A percentile compares a stretch with the other conserved stretches of the same genome.
These are phyloP conservation scores for Breynia disticha DNA, from an alignment of 441 rosid species.

Conservation along the genomic window DNA sequence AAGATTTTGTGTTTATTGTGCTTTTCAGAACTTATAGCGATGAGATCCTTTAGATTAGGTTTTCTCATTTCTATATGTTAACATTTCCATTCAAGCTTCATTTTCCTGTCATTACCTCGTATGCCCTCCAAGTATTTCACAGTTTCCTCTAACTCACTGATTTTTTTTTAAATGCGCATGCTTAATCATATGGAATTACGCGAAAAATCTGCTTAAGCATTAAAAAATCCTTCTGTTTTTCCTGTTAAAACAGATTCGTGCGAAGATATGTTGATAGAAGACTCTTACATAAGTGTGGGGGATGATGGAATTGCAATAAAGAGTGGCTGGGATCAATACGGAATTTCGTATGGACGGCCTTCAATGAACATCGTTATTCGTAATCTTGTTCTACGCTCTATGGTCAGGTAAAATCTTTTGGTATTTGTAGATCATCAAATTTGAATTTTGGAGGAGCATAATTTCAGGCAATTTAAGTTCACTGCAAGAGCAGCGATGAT, in stretches of 20 bases:
- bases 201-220: no score
- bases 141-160: no score
- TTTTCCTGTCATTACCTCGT: neutral
- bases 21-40: no score
- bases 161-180: no score
- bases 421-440: neutral
- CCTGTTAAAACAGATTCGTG: constrained; percentile 59
- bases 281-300: constrained; percentile 94
- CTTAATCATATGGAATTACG: no score
- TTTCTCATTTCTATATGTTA: no score
- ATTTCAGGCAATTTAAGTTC: neutral
- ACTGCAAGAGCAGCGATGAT: neutral
- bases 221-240: no score
- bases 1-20: no score
- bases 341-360: constrained; percentile 76
- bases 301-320: constrained; percentile 95
- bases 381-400: constrained; percentile 72
- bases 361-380: constrained; percentile 72
- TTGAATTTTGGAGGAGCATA: neutral
- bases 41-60: no score
- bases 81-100: no score
- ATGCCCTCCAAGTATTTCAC: neutral
- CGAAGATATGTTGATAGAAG: constrained; percentile 87
- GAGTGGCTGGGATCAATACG: constrained; percentile 99
- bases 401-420: constrained; percentile 62